Evolutionary conservation across 1,284 basidiomycete genomes (phyloP), one percentile per base, ranked within the genome.

Genomic region (Ustilago loliicola): DNA sequence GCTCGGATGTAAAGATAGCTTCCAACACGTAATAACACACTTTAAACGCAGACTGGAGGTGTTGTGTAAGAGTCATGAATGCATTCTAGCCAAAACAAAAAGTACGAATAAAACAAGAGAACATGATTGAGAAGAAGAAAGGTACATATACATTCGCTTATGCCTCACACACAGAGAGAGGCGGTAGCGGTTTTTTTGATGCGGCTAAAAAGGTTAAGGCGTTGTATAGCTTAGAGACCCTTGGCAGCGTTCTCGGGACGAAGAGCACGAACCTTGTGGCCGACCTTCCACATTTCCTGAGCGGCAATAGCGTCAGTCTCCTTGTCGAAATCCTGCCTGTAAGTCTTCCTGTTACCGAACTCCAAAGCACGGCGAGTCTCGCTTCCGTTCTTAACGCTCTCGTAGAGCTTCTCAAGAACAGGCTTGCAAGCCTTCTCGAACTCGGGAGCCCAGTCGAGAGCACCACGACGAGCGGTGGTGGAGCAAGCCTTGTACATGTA

Each of bases 391-490:
- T 89, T 91, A 83, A 99, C 97, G 86, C 93, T 94, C 89, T 94
- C 90, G 89, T 99, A 99, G 50, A 99, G 92, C 85, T 91, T 87
- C 89, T 98, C 94, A 87, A 99, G 98, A 82, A 99, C 90, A 77
- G 96, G 96, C 66, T 92, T 86, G 90, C 96, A 96, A 77, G 95
- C 91, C 88, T 93, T 92, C 88, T 98, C 94, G 88, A 98, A 98
- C 87, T 94, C 89, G 81, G 96, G 96, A n/a, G 96, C 96, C 97
- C 97, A 99, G 90, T 99, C 97, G 57, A 97, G 93, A 53, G 96
- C 96, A 86, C 96, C 97, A 79, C 96, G 95, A 83, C 96, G 95
- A 66, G 97, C 97, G 61, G 97, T 99, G 80, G 96, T 99, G 45
- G 97, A 99, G 90, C 97, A 99, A 54, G 96, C 95, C 75, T 83